Evolutionary conservation across 768 basidiomycete species (phyloP), one percentile per base, ranked within the genome.

Genomic region (Nidularia pulvinata): DNA sequence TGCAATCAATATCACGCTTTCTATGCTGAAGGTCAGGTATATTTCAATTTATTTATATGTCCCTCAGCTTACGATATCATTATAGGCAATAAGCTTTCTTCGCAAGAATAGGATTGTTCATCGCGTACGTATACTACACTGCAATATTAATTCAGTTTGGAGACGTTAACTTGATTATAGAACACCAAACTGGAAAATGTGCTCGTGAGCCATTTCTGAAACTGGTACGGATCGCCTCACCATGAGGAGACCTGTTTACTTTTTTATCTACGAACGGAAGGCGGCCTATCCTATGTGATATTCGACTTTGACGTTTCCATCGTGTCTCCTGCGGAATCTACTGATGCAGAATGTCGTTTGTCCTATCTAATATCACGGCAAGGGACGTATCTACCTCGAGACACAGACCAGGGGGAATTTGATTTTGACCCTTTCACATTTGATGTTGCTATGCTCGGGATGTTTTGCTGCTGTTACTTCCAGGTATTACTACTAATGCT

Each of bases 371-470:
- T 9, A n/a, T 39, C 37, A 39, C n/a, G 37, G 37, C 37, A 9
- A n/a, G 37, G 37, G 37, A 39, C 37, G 37, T 7, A 39, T 39
- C n/a, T 39, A 4, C 50, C 57, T 3, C 9, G 33, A 14, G 65
- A 68, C 39, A 59, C 58, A 1, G 32, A 9, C 0, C 62, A 63
- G 49, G 65, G 67, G 4, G 65, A 68, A 52, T 39, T 57, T 10
- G 59, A 61, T 43, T 68, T 62, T 33, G 55, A 68, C 42, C 65
- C 63, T 1, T 67, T 64, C 45, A 60, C 60, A 7, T 66, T 54
- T 35, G 66, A 66, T 35, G 64, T 68, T 11, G 57, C 58, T 3
- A 50, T 50, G 47, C 10, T 66, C 30, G 65, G 66, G 1, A 4
- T 49, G 1, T 6, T 55, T n/a, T 47, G 60, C 14, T 53, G 55